phyloP scores from a whole-genome alignment of 2,329 filamentous ascomycete genomes.

The Pseudogymnoascus verrucosus region DNA sequence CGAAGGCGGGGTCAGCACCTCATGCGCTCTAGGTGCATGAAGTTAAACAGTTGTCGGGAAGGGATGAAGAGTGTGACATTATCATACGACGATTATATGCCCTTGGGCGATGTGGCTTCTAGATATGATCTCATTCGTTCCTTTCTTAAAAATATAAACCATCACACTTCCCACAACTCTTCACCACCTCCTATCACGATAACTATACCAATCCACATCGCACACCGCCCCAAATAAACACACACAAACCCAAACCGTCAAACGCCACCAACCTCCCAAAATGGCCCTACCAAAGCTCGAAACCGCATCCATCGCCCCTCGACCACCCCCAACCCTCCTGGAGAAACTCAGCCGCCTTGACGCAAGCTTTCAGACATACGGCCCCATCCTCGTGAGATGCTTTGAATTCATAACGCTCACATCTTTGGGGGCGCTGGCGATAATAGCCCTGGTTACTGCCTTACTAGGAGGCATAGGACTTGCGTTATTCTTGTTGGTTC shows the following conservation, averaged over 20 bases:
- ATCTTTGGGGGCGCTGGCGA: neutral
- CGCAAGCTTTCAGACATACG: neutral
- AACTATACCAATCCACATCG: neutral
- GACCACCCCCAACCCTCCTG: neutral
- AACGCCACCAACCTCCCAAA: neutral
- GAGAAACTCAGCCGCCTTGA: neutral
- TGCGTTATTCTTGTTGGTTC: neutral
- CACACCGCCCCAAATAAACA: neutral
- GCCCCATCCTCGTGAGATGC: neutral
- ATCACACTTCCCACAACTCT: neutral
- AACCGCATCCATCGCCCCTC: neutral
- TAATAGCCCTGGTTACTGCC: neutral
- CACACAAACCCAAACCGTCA: neutral
- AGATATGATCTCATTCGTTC: neutral
- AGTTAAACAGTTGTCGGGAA: neutral
- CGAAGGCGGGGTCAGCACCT: neutral
- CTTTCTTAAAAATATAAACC: neutral
- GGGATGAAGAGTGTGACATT: neutral
- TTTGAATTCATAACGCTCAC: neutral
- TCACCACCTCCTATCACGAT: neutral
- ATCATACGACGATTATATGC: neutral
- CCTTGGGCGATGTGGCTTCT: neutral
- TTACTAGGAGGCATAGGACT: neutral
- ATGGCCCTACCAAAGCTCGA: neutral
- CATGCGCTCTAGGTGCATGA: neutral